These are phyloP conservation scores for Biancaea sappan DNA, from an alignment of 306 rosid species.

Conservation along the genomic window DNA sequence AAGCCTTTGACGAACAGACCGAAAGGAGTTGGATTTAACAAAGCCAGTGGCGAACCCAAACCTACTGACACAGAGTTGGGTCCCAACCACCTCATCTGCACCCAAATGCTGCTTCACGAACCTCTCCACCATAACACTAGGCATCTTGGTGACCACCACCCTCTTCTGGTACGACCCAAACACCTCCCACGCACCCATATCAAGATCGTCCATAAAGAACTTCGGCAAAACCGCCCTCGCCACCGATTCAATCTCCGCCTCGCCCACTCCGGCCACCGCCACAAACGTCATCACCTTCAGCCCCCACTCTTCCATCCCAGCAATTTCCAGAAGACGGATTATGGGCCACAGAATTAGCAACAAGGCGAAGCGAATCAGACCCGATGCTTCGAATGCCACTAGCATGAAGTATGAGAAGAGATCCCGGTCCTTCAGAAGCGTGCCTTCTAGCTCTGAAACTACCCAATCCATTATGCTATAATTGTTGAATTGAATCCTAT, in stretches of 20 bases:
- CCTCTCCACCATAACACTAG: slow-evolving; percentile 74
- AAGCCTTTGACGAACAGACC: slow-evolving; percentile 33
- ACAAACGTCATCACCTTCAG: slow-evolving; percentile 63
- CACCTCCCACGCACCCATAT: slow-evolving; percentile 68
- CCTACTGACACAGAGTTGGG: slow-evolving; percentile 53
- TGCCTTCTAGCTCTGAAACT: slow-evolving; percentile 78
- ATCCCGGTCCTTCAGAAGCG: slow-evolving; percentile 60
- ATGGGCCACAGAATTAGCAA: slow-evolving; percentile 68
- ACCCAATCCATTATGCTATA: slow-evolving; percentile 47
- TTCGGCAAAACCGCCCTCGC: slow-evolving; percentile 84
- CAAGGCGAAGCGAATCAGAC: slow-evolving; percentile 68
- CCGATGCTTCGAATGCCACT: slow-evolving; percentile 86
- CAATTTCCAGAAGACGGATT: slow-evolving; percentile 40
- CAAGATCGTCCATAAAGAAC: slow-evolving; percentile 77
- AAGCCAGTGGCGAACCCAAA: slow-evolving; percentile 77
- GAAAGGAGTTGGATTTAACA: slow-evolving; percentile 15
- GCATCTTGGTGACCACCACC: slow-evolving; percentile 68
- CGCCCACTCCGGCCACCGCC: slow-evolving; percentile 54
- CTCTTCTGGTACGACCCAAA: slow-evolving; percentile 42
- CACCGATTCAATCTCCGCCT: slow-evolving; percentile 68
- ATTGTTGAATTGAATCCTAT: too few species aligned
- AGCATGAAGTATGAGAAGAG: slow-evolving; percentile 79
- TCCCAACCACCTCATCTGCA: slow-evolving; percentile 75
- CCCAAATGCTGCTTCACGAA: slow-evolving; percentile 77
- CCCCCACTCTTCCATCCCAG: slow-evolving; percentile 47